phyloP scores from a whole-genome alignment of 2,329 filamentous ascomycete species.

The Pseudogymnoascus sp. region DNA sequence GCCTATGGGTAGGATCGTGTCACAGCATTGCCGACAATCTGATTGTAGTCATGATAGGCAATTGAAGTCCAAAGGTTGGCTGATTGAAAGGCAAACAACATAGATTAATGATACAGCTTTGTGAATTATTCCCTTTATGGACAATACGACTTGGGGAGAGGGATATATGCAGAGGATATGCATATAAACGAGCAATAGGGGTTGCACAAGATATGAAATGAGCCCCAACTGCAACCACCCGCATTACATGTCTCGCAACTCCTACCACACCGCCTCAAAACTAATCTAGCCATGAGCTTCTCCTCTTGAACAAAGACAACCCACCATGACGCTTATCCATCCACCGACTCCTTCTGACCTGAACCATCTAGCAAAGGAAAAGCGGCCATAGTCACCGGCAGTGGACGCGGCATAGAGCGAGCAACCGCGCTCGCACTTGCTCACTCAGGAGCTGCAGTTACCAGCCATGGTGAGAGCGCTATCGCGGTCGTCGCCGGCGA shows the following conservation, averaged over 20 bases:
- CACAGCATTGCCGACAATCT: not conserved
- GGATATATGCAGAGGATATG: not conserved
- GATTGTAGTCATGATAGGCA: not conserved
- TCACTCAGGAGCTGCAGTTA: constrained; percentile 27
- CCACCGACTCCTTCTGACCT: constrained; percentile 25
- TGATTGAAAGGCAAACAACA: not conserved
- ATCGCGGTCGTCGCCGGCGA: not conserved
- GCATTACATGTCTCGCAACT: not conserved
- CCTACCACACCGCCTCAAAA: not conserved
- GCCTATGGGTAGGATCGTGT: not conserved
- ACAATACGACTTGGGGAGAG: not conserved
- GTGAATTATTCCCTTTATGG: not conserved
- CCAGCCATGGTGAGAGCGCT: not conserved
- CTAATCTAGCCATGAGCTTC: not conserved
- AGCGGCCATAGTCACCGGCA: constrained; percentile 32
- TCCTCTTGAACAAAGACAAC: not conserved
- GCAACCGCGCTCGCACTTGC: constrained; percentile 31
- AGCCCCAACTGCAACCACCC: not conserved
- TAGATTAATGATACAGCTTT: not conserved
- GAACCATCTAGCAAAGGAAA: constrained; percentile 17
- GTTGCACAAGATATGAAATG: not conserved
- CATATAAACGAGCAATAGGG: not conserved
- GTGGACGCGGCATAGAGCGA: constrained; percentile 31
- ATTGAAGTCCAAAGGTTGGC: not conserved
- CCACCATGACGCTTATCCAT: constrained; percentile 27